These are phyloP conservation scores for Solanum rostratum DNA, from an alignment of 257 asterid species.

Conservation along the genomic window DNA sequence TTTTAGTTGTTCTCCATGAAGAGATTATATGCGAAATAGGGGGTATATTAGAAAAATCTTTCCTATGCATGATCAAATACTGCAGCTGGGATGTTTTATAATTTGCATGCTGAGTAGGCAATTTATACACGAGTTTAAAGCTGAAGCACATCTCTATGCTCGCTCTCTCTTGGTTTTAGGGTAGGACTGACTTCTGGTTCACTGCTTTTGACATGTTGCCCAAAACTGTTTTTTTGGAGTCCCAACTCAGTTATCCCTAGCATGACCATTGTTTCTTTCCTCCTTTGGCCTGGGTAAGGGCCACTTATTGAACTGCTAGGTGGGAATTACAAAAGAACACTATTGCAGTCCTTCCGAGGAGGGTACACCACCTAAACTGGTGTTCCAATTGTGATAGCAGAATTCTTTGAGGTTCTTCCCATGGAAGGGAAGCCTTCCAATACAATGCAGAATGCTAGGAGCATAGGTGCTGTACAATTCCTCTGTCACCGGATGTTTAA, in stretches of 20 bases:
- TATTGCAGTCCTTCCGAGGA: not conserved
- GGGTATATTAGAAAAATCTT: not conserved
- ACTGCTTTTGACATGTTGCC: not conserved
- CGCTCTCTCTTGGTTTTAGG: not conserved
- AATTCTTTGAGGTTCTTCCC: not conserved
- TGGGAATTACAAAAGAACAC: not conserved
- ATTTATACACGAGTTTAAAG: not conserved
- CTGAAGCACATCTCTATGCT: not conserved
- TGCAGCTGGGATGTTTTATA: not conserved
- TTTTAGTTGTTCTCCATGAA: not conserved
- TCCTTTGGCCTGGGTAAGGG: not conserved
- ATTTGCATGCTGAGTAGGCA: not conserved
- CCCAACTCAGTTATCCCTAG: not conserved
- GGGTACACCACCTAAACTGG: not conserved
- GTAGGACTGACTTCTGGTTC: not conserved
- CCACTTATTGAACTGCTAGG: not conserved
- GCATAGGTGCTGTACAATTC: not conserved
- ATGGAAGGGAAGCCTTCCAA: not conserved
- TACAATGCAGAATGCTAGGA: not conserved
- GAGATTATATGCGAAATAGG: not conserved
- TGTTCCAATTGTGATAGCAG: not conserved
- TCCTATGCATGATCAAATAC: not conserved
- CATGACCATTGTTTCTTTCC: not conserved
- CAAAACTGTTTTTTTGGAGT: not conserved
- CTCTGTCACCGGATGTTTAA: not conserved